phyloP scores from a whole-genome alignment of 352 stramenopile species.

The Peronospora belbahrii region DNA sequence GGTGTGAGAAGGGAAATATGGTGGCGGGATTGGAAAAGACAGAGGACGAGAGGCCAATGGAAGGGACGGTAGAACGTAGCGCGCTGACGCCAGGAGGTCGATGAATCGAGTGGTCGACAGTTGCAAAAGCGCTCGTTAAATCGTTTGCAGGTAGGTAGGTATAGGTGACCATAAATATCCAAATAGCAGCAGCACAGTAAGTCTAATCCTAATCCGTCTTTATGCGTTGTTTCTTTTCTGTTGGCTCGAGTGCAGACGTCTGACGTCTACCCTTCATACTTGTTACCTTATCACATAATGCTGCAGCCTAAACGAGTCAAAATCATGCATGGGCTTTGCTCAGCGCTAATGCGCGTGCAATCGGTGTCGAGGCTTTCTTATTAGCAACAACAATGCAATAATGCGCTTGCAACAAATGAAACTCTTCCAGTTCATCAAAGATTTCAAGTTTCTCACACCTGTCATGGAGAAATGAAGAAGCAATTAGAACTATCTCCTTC shows the following conservation, averaged over 20 bases:
- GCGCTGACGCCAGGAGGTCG: conserved; percentile 6
- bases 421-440: conserved; percentile 91
- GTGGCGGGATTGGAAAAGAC: conserved; percentile 17
- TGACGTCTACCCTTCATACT: background rate
- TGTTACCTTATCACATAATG: background rate
- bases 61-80: conserved; percentile 8
- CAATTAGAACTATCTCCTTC: background rate
- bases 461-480: conserved; percentile 3
- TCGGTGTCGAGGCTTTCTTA: conserved; percentile 24
- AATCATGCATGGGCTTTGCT: conserved; percentile 13
- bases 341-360: conserved; percentile 30
- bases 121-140: conserved; percentile 13
- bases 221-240: conserved; percentile 16
- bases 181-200: conserved; percentile 19
- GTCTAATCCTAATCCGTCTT: conserved; percentile 24
- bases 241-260: background rate
- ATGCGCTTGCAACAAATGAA: conserved; percentile 86
- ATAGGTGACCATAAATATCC: conserved; percentile 24
- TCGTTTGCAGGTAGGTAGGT: conserved; percentile 25
- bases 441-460: conserved; percentile 85
- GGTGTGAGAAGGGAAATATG: conserved; percentile 10
- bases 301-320: background rate
- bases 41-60: conserved; percentile 15
- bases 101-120: conserved; percentile 7
- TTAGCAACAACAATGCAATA: conserved; percentile 86